Evolutionary conservation across 192 early-diverging fungal species (phyloP).

Genomic region (Backusella australiensis): DNA sequence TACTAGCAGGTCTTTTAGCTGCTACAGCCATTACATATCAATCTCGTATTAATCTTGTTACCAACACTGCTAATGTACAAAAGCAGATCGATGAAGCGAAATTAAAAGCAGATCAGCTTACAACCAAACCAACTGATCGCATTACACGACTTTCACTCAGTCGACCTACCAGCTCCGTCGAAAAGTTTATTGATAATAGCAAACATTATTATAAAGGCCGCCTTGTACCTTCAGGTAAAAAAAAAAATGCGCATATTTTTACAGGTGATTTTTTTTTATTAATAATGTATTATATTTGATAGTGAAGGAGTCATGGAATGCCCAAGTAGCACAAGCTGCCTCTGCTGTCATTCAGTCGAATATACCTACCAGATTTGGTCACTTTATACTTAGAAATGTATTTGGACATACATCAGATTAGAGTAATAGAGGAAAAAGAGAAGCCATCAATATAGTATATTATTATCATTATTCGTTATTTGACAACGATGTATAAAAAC

Average conservation of each 20-base stretch:
- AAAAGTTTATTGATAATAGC: conserved; percentile 2
- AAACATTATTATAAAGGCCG: conserved; percentile 13
- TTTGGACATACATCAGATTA: background rate
- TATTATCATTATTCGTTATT: background rate
- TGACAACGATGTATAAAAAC: background rate
- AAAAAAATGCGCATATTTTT: background rate
- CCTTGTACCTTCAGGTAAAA: conserved; percentile 14
- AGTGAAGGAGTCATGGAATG: conserved; percentile 12
- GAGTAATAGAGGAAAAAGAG: background rate
- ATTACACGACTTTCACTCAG: background rate
- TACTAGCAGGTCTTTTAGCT: background rate
- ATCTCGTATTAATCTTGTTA: conserved; percentile 4
- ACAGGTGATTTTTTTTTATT: background rate
- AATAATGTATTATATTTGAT: background rate
- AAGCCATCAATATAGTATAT: background rate
- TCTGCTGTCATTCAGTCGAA: conserved; percentile 3
- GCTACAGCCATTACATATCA: conserved; percentile 10
- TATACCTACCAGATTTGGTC: background rate
- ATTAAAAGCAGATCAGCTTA: background rate
- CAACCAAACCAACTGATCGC: background rate
- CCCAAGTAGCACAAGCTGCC: background rate
- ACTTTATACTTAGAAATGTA: conserved; percentile 1
- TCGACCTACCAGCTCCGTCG: conserved; percentile 2
- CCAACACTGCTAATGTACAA: conserved; percentile 4
- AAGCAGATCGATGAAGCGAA: background rate